A percentile compares a stretch with the other conserved stretches of the same genome.
Conservation (phyloP, 179 eudicot species). For the Pouteria campechiana region DNA sequence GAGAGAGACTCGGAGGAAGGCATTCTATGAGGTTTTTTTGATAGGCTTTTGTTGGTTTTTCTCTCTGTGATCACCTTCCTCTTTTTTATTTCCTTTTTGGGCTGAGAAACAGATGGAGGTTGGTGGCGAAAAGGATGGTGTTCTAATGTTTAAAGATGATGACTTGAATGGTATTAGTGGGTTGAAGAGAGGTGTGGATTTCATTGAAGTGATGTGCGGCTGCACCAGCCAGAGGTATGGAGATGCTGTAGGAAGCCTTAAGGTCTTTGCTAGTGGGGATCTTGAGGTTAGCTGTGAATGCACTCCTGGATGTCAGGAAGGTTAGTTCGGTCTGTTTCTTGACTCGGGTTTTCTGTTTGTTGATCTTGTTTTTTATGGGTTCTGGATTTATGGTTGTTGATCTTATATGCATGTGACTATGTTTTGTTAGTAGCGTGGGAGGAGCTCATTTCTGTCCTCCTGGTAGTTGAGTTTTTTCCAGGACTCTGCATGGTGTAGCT, state of each 20-base stretch:
- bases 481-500: too few relatives aligned
- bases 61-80: background rate
- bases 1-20: too few relatives aligned
- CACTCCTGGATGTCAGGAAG: conserved; percentile 59
- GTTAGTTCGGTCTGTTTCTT: conserved; percentile 11
- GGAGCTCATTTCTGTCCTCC: too few relatives aligned
- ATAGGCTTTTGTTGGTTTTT: too few relatives aligned
- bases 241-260: conserved; percentile 66
- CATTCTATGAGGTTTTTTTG: too few relatives aligned
- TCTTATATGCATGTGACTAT: conserved; percentile 1
- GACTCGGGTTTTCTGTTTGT: background rate
- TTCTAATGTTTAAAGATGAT: conserved; percentile 36
- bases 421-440: background rate
- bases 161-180: conserved; percentile 58
- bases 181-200: conserved; percentile 25
- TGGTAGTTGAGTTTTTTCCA: too few relatives aligned
- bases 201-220: conserved; percentile 54
- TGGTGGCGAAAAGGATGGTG: conserved; percentile 14
- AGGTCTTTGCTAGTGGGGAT: conserved; percentile 45
- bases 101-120: conserved; percentile 15
- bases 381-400: conserved; percentile 1
- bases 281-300: conserved; percentile 57
- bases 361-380: background rate
- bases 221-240: conserved; percentile 65
- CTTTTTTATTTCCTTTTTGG: background rate